Evolutionary conservation across 2,329 filamentous ascomycete genomes (phyloP).

Genomic region (Eutypella sp.): DNA sequence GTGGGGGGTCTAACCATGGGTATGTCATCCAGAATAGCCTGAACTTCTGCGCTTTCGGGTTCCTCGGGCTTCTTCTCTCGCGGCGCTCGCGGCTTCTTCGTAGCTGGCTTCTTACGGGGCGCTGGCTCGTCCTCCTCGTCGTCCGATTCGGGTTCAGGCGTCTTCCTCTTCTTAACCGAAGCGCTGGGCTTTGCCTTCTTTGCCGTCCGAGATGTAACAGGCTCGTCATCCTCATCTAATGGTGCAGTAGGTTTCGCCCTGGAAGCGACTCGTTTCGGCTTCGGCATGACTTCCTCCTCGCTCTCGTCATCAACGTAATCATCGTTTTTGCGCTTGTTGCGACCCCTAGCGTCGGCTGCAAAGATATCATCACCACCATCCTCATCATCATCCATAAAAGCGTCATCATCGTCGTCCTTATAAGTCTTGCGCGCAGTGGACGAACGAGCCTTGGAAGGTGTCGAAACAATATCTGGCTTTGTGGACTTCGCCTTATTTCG

Average conservation of each 20-base stretch:
- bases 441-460: slow-evolving; percentile 37
- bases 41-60: slow-evolving; percentile 65
- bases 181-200: slow-evolving; percentile 28
- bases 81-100: slow-evolving; percentile 54
- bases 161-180: slow-evolving; percentile 52
- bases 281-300: slow-evolving; percentile 62
- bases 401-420: slow-evolving; percentile 45
- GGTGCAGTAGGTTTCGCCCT: slow-evolving; percentile 34
- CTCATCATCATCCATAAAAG: slow-evolving; percentile 60
- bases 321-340: slow-evolving; percentile 65
- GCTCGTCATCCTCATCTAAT: slow-evolving; percentile 26
- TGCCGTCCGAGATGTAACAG: slow-evolving; percentile 20
- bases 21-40: slow-evolving; percentile 84
- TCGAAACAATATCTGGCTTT: slow-evolving; percentile 21
- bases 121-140: slow-evolving; percentile 53
- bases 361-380: slow-evolving; percentile 82
- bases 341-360: slow-evolving; percentile 62
- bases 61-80: slow-evolving; percentile 60
- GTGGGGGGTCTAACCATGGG: slow-evolving; percentile 78
- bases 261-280: slow-evolving; percentile 53
- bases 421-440: slow-evolving; percentile 37
- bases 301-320: slow-evolving; percentile 70
- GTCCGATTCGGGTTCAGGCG: slow-evolving; percentile 48
- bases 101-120: slow-evolving; percentile 48
- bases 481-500: slow-evolving; percentile 36